These are phyloP conservation scores for Candida glaebosa DNA, from an alignment of 805 yeast genomes.

Conservation along the genomic window DNA sequence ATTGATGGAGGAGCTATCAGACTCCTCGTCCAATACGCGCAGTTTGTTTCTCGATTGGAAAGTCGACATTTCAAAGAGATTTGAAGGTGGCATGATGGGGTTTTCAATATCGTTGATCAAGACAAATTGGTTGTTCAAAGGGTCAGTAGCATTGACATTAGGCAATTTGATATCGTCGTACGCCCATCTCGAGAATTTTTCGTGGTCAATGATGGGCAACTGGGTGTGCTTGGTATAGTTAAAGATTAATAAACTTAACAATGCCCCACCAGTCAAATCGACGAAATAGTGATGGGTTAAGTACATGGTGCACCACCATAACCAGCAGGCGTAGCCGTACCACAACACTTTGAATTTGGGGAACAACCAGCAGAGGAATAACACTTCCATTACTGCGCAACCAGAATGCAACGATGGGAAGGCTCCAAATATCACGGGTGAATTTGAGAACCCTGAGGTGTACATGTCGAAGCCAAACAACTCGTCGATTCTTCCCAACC, in stretches of 20 bases:
- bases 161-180: conserved; percentile 38
- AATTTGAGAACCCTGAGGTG: conserved; percentile 74
- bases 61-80: conserved; percentile 3
- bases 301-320: conserved; percentile 99
- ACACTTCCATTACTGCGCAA: conserved; percentile 89
- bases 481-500: conserved; percentile 80
- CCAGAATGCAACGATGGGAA: conserved; percentile 85
- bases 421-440: conserved; percentile 95
- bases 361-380: conserved; percentile 79
- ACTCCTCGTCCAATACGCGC: conserved; percentile 4
- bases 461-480: conserved; percentile 79
- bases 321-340: conserved; percentile 79
- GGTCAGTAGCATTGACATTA: conserved; percentile 27
- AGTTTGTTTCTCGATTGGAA: conserved; percentile 1
- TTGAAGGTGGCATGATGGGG: conserved; percentile 1
- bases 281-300: conserved; percentile 94
- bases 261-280: conserved; percentile 91
- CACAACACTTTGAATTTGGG: conserved; percentile 67
- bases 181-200: conserved; percentile 67
- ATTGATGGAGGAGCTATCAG: conserved; percentile 8
- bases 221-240: conserved; percentile 62
- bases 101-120: conserved; percentile 6
- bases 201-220: conserved; percentile 58
- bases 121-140: conserved; percentile 20
- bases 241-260: conserved; percentile 70